A percentile compares a stretch with the other conserved stretches of the same genome.
These are phyloP conservation scores for Vanderwaltozyma polyspora DNA, from an alignment of 805 yeast genomes.

Conservation along the genomic window DNA sequence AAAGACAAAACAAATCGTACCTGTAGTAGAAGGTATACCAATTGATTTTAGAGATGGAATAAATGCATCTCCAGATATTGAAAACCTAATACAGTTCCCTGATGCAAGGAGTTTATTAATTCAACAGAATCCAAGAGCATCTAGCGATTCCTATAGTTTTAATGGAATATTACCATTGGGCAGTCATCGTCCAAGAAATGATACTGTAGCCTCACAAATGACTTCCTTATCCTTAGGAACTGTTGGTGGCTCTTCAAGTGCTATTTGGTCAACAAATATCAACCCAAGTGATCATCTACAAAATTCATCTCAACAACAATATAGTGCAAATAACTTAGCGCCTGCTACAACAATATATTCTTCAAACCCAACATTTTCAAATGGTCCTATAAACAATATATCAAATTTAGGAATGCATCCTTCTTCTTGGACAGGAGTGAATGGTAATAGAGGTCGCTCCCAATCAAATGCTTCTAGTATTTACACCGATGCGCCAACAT, in stretches of 20 bases:
- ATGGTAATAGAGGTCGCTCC: slow-evolving; percentile 20
- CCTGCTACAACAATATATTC: neutral
- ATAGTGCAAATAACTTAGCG: slow-evolving; percentile 3
- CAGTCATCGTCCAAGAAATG: slow-evolving; percentile 25
- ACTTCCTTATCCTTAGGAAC: slow-evolving; percentile 25
- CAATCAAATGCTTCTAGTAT: slow-evolving; percentile 26
- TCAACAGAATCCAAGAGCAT: slow-evolving; percentile 17
- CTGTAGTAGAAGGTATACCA: slow-evolving; percentile 5
- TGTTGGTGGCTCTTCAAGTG: slow-evolving; percentile 14
- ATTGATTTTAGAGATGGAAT: slow-evolving; percentile 5
- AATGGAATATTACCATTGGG: slow-evolving; percentile 6
- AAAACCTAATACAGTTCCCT: slow-evolving; percentile 21
- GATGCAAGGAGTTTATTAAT: slow-evolving; percentile 9
- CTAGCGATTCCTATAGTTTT: slow-evolving; percentile 20
- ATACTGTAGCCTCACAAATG: slow-evolving; percentile 27
- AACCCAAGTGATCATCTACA: slow-evolving; percentile 6
- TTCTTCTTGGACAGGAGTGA: neutral
- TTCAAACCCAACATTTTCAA: neutral
- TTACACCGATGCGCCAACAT: slow-evolving; percentile 20
- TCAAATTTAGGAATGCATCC: neutral
- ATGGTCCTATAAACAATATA: neutral
- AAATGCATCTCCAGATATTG: slow-evolving; percentile 6
- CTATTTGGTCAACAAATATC: slow-evolving; percentile 17
- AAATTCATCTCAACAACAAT: slow-evolving; percentile 1
- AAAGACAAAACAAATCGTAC: neutral